phyloP scores from a whole-genome alignment of 768 basidiomycete species.

The Lentinula sp. region DNA sequence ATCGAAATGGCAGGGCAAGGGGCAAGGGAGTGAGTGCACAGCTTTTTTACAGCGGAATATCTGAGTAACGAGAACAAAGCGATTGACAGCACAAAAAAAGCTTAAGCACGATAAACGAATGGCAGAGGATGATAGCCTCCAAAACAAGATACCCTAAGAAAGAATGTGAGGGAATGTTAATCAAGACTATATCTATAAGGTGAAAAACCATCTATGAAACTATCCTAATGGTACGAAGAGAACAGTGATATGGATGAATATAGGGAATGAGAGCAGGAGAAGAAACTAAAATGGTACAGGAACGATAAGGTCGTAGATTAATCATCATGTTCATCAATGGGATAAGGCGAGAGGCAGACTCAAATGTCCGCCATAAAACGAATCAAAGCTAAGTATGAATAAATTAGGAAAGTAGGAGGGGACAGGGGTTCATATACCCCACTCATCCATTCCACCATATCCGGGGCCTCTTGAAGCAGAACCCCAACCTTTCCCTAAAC shows the following conservation, averaged over 20 bases:
- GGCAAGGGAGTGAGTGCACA: too few species aligned
- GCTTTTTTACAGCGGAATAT: too few species aligned
- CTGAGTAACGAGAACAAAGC: too few species aligned
- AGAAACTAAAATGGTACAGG: not conserved
- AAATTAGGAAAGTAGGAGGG: not conserved
- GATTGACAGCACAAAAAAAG: too few species aligned
- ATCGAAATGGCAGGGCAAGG: too few species aligned
- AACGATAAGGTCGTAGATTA: not conserved
- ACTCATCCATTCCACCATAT: not conserved
- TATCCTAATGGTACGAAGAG: not conserved
- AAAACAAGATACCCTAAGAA: too few species aligned
- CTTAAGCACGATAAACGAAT: too few species aligned
- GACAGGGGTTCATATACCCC: not conserved
- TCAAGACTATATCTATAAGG: not conserved
- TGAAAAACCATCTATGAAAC: not conserved
- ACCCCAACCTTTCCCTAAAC: not conserved
- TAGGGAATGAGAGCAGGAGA: not conserved
- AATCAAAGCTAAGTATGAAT: not conserved
- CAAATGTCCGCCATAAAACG: not conserved
- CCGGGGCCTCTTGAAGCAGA: not conserved
- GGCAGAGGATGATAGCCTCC: too few species aligned
- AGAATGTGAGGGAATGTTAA: not conserved
- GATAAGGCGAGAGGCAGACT: not conserved
- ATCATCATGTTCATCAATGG: not conserved
- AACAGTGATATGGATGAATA: not conserved